Conservation (phyloP, 371 early-diverging fungal species). For the Blastocladiella emersonii region DNA sequence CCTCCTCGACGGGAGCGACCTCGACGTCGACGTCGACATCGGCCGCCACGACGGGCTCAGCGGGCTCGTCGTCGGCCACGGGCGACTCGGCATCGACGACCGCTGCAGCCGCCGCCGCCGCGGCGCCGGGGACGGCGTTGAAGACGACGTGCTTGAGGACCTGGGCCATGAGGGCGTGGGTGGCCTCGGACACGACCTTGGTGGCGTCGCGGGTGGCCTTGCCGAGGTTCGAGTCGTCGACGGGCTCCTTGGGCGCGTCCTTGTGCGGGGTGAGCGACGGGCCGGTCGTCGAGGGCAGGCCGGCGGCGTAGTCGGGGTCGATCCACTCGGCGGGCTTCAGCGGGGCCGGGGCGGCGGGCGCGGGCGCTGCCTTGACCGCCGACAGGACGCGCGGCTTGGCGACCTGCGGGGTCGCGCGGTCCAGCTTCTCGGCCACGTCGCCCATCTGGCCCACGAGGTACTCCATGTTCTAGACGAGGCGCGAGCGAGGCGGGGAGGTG, state of each 20-base stretch:
- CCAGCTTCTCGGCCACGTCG: slow-evolving; percentile 2
- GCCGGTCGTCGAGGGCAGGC: too few relatives aligned
- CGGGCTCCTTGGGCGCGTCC: neutral
- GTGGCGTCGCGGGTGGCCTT: neutral
- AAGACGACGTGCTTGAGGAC: slow-evolving; percentile 33
- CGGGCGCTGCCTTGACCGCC: neutral
- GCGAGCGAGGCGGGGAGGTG: neutral
- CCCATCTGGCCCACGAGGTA: neutral
- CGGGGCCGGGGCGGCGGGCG: neutral
- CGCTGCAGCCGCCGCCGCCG: neutral
- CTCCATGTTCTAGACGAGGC: neutral
- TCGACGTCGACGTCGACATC: too few relatives aligned
- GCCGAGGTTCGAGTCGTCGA: neutral
- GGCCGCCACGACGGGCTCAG: too few relatives aligned
- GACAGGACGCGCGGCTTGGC: neutral
- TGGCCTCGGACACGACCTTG: slow-evolving; percentile 15
- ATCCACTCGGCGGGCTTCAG: too few relatives aligned
- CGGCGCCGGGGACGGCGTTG: slow-evolving; percentile 14
- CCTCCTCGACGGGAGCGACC: too few relatives aligned
- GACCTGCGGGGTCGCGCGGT: neutral
- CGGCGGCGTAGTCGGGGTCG: too few relatives aligned
- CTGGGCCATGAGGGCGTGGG: slow-evolving; percentile 31
- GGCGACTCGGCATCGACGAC: too few relatives aligned
- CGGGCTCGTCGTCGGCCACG: too few relatives aligned
- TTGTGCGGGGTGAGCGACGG: too few relatives aligned